Evolutionary conservation across 108 stramenopile genomes (phyloP), one percentile per base, ranked within the genome.

Genomic region (Pseudonitzschia multiseries): DNA sequence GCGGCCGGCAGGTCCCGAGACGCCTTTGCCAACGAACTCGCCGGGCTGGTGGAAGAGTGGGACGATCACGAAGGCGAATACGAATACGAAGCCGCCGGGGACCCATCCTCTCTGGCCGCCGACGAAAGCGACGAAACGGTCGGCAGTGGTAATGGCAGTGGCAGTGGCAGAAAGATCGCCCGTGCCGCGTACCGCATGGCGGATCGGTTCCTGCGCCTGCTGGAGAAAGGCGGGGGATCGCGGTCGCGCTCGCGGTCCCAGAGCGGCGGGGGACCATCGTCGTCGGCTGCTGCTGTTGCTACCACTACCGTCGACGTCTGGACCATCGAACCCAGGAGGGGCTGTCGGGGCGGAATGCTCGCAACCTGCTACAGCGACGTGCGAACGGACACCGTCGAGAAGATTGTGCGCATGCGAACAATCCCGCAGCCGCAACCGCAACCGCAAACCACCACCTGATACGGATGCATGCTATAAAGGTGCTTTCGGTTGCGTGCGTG

Each of bases 221-320:
- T 68, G 17, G 59, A 20, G 3, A 24, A 59, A 14, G 26, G 15
- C n/a, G 53, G 65, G 15, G 50, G 41, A 59, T 59, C 57, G 27
- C n/a, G n/a, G n/a, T n/a, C n/a, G n/a, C n/a, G n/a, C n/a, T n/a
- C n/a, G n/a, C n/a, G n/a, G n/a, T n/a, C n/a, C n/a, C n/a, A n/a
- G n/a, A n/a, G n/a, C n/a, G n/a, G n/a, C n/a, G n/a, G n/a, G n/a
- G n/a, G n/a, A n/a, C n/a, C n/a, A n/a, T n/a, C n/a, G 22, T 22
- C 52, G 22, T 54, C 53, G 14, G 6, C 50, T 18, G 20, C 1
- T 20, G 15, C 50, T 18, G n/a, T n/a, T n/a, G n/a, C 50, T 17
- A n/a, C 63, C 4, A 63, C 62, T 24, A 65, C 28, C 14, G 68
- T 81, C 21, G 80, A 81, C 36, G 72, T 81, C 14, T 81, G 80